Conservation (phyloP, 1,284 basidiomycete species). For the Cryptococcus sp. region DNA sequence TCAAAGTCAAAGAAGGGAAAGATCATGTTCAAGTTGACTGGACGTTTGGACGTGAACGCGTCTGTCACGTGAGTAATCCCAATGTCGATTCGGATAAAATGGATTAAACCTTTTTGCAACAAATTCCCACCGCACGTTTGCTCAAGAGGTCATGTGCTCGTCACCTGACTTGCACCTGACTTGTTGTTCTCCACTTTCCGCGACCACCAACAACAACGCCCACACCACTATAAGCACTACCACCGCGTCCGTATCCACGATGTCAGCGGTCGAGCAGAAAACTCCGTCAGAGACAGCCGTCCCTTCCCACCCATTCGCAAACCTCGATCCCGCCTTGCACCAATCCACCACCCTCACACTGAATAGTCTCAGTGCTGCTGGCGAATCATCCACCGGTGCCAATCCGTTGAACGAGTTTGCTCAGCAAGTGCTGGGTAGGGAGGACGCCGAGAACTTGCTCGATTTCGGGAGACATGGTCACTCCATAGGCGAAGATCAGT, state of each 20-base stretch:
- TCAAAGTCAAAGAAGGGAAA: not conserved
- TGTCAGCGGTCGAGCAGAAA: constrained; percentile 7
- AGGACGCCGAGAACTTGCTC: constrained; percentile 19
- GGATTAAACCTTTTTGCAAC: not conserved
- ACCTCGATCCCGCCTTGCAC: constrained; percentile 14
- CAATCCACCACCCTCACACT: constrained; percentile 11
- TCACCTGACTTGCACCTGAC: constrained; percentile 15
- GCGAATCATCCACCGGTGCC: not conserved
- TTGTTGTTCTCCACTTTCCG: constrained; percentile 12
- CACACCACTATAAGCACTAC: not conserved
- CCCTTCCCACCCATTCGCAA: constrained; percentile 3
- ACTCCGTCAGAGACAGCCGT: not conserved
- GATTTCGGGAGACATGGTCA: constrained; percentile 15
- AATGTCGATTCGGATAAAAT: not conserved
- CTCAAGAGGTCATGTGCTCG: not conserved
- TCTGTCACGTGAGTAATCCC: not conserved
- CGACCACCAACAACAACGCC: constrained; percentile 8
- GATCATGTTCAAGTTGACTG: not conserved
- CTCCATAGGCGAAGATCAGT: constrained; percentile 15
- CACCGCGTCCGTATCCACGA: not conserved
- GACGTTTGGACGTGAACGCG: not conserved
- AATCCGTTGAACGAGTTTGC: constrained; percentile 21
- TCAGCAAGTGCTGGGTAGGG: constrained; percentile 17
- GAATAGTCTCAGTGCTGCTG: constrained; percentile 8
- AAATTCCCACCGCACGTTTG: constrained; percentile 1